Evolutionary conservation across 2,329 filamentous ascomycete genomes (phyloP).

Genomic region (Truncatella angustata): DNA sequence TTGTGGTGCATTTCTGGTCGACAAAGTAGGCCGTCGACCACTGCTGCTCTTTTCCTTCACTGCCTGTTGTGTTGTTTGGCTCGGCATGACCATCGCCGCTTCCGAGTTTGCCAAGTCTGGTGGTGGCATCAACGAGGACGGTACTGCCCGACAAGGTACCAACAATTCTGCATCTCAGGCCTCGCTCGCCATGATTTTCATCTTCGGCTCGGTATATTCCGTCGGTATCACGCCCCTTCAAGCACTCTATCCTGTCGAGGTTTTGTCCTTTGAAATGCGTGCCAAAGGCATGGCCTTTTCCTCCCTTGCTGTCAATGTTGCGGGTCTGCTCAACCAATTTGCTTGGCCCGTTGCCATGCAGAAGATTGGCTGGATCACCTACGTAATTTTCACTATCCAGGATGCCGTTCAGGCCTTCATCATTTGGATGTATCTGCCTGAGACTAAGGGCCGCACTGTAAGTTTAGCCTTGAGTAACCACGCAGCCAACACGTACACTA

Average conservation of each 20-base stretch:
- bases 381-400: conserved; percentile 46
- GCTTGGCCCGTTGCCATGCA: conserved; percentile 43
- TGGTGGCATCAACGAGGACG: conserved; percentile 25
- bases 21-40: conserved; percentile 50
- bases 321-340: conserved; percentile 42
- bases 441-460: conserved; percentile 43
- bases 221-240: conserved; percentile 32
- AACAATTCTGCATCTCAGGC: conserved; percentile 42
- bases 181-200: conserved; percentile 51
- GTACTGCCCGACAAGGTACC: conserved; percentile 19
- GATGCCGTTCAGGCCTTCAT: conserved; percentile 36
- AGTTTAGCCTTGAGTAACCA: not conserved
- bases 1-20: conserved; percentile 47
- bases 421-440: conserved; percentile 47
- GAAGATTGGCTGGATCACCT: conserved; percentile 48
- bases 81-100: conserved; percentile 47
- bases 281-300: conserved; percentile 49
- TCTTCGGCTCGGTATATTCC: conserved; percentile 52
- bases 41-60: conserved; percentile 49
- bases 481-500: not conserved
- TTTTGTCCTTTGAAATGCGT: conserved; percentile 44
- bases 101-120: conserved; percentile 33
- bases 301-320: conserved; percentile 39
- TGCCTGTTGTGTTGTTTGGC: conserved; percentile 47
- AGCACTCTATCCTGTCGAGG: conserved; percentile 46